phyloP scores from a whole-genome alignment of 176 grass and related monocot species.

The Neostapfia colusana region DNA sequence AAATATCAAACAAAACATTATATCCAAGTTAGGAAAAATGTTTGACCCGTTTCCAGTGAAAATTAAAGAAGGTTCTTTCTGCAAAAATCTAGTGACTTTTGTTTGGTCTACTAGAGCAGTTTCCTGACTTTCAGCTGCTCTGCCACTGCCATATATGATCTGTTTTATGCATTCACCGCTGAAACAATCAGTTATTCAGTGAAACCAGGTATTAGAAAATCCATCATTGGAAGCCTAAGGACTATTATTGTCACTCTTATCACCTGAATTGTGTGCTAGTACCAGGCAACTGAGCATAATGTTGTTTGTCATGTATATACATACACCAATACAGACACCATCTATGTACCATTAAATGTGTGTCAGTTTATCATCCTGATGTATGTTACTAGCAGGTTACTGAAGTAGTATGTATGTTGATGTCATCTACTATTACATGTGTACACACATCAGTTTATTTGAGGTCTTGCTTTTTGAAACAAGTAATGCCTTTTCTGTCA shows the following conservation, averaged over 20 bases:
- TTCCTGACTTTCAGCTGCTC: not conserved
- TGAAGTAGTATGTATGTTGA: not conserved
- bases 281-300: not conserved
- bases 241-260: not conserved
- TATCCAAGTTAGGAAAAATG: no score
- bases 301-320: no score
- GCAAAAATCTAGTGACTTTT: no score
- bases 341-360: not conserved
- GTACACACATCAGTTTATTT: not conserved
- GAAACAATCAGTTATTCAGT: not conserved
- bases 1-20: no score
- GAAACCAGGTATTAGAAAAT: not conserved
- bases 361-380: slow-evolving; percentile 2
- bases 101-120: no score
- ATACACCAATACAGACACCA: not conserved
- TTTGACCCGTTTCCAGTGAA: no score
- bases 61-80: no score
- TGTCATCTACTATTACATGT: not conserved
- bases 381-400: not conserved
- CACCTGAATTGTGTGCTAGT: not conserved
- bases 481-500: not conserved
- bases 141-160: not conserved
- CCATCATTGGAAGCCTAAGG: not conserved
- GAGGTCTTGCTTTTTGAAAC: not conserved
- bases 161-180: not conserved